A percentile compares a stretch with the other conserved stretches of the same genome.
These are phyloP conservation scores for Tetracladium setigerum DNA, from an alignment of 495 filamentous ascomycete genomes.

Conservation along the genomic window DNA sequence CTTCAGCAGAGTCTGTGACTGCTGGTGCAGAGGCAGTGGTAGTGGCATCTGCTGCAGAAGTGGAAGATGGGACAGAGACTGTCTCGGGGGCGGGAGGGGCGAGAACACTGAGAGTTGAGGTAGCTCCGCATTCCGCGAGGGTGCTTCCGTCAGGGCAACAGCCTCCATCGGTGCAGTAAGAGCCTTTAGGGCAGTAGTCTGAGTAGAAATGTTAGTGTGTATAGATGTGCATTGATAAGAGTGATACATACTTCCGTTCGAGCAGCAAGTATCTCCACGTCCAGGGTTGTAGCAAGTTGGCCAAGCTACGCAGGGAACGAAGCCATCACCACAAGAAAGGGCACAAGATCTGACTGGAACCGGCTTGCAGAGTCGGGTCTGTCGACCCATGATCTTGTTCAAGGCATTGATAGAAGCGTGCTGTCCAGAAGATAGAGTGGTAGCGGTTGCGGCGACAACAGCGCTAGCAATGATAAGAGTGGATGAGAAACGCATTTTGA, in stretches of 20 bases:
- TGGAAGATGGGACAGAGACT: too few relatives aligned
- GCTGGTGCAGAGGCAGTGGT: not conserved
- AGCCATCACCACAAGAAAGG: not conserved
- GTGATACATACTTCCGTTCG: conserved; percentile 3
- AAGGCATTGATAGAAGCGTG: not conserved
- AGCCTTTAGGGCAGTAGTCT: conserved; percentile 4
- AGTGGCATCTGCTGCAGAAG: not conserved
- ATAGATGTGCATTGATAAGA: not conserved
- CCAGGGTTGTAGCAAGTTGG: conserved; percentile 3
- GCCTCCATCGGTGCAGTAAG: not conserved
- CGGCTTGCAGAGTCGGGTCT: not conserved
- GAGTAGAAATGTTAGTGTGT: not conserved
- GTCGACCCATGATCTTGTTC: not conserved
- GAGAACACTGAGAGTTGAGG: not conserved
- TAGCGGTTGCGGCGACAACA: too few relatives aligned
- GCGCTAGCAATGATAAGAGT: too few relatives aligned
- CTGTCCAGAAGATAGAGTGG: too few relatives aligned
- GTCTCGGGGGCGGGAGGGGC: not conserved
- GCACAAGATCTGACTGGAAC: not conserved
- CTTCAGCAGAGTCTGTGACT: not conserved
- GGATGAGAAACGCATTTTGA: too few relatives aligned
- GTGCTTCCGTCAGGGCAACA: conserved; percentile 1
- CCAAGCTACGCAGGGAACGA: not conserved
- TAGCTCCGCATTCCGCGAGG: conserved; percentile 3
- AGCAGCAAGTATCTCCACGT: conserved; percentile 1